phyloP scores from a whole-genome alignment of 225 moss, liverwort and hornwort genomes.

The Climacium dendroides region DNA sequence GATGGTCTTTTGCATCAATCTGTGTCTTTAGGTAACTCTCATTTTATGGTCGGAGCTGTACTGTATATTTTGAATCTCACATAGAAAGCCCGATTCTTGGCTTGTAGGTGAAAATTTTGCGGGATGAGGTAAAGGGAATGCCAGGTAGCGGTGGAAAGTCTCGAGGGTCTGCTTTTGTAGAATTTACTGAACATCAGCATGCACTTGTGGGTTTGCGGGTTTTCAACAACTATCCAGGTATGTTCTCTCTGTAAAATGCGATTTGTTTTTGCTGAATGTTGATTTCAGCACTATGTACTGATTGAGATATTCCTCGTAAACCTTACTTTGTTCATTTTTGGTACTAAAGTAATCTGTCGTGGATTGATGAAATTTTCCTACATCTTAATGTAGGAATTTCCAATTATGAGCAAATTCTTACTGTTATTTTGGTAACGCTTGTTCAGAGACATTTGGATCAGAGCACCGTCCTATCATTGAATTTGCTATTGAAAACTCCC shows the following conservation, averaged over 20 bases:
- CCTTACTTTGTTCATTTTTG: not conserved
- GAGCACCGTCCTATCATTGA: constrained; percentile 85
- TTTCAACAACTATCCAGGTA: constrained; percentile 94
- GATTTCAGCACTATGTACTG: not conserved
- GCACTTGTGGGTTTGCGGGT: constrained; percentile 90
- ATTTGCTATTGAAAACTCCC: constrained; percentile 88
- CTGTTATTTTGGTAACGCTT: not conserved
- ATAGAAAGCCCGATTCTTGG: not conserved
- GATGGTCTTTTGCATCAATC: not conserved
- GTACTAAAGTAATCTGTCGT: not conserved
- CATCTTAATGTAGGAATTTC: too few species aligned
- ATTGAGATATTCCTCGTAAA: not conserved
- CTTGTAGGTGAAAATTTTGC: constrained; percentile 80
- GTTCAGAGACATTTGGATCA: constrained; percentile 61
- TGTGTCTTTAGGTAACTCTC: not conserved
- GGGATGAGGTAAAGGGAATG: constrained; percentile 56
- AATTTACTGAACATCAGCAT: constrained; percentile 96
- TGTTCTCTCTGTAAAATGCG: not conserved
- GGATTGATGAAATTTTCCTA: too few species aligned
- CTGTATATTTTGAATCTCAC: not conserved
- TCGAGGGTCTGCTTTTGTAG: constrained; percentile 87
- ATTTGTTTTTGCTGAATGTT: not conserved
- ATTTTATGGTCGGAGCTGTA: not conserved
- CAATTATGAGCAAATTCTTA: not conserved
- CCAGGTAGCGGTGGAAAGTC: constrained; percentile 51